A percentile compares a stretch with the other conserved stretches of the same genome.
These are phyloP conservation scores for Phalaenopsis aphrodite DNA, from an alignment of 106 monocot species.

Conservation along the genomic window DNA sequence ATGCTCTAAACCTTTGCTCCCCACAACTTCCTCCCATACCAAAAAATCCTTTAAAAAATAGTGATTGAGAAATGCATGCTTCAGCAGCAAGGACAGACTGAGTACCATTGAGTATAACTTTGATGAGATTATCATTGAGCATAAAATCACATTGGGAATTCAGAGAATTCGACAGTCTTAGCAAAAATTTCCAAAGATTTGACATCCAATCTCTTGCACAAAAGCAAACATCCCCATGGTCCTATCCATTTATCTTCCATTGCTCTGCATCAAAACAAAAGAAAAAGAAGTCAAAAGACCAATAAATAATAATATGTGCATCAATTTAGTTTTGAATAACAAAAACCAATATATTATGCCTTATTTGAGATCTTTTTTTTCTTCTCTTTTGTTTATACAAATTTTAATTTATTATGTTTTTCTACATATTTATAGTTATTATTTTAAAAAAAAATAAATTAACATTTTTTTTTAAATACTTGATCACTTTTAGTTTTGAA, in stretches of 20 bases:
- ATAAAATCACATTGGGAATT: slow-evolving; percentile 36
- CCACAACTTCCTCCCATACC: slow-evolving; percentile 60
- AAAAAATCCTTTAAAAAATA: slow-evolving; percentile 57
- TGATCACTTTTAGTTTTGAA: not conserved
- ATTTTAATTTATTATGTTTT: too few relatives aligned
- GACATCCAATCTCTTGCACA: slow-evolving; percentile 29
- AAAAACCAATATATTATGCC: not conserved
- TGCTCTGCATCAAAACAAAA: slow-evolving; percentile 30
- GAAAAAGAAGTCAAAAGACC: not conserved
- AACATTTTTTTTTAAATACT: too few relatives aligned
- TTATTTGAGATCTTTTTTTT: too few relatives aligned
- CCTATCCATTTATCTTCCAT: slow-evolving; percentile 89
- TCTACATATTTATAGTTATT: too few relatives aligned
- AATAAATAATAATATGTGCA: not conserved
- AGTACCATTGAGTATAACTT: slow-evolving; percentile 44
- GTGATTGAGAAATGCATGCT: slow-evolving; percentile 60
- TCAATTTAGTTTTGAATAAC: not conserved
- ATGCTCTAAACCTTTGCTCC: slow-evolving; percentile 44
- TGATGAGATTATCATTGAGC: slow-evolving; percentile 31
- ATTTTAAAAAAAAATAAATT: too few relatives aligned
- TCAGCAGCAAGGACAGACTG: slow-evolving; percentile 34
- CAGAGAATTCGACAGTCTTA: slow-evolving; percentile 25
- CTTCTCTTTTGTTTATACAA: too few relatives aligned
- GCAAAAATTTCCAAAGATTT: slow-evolving; percentile 24
- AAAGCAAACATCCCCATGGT: slow-evolving; percentile 82